Evolutionary conservation across 148 eudicot species (phyloP).

Genomic region (Chenopodium berlandieri): DNA sequence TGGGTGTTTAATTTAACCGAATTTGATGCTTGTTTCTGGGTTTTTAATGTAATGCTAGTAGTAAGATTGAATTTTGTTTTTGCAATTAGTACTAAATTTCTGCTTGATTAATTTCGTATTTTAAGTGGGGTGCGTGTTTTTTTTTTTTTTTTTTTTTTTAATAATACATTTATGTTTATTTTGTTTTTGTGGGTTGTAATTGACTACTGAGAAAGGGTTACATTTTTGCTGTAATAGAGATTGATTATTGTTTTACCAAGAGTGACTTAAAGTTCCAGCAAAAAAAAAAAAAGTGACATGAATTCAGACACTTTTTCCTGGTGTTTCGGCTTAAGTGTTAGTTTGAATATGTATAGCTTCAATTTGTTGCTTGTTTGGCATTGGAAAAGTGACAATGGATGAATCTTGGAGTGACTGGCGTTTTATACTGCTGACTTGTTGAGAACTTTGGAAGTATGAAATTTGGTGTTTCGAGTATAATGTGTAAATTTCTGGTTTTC

Average conservation of each 20-base stretch:
- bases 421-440: background rate
- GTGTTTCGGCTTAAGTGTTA: background rate
- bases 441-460: background rate
- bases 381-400: background rate
- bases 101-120: background rate
- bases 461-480: background rate
- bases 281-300: background rate
- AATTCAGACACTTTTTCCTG: background rate
- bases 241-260: too few species aligned
- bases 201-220: background rate
- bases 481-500: background rate
- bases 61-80: too few species aligned
- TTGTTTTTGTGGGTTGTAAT: background rate
- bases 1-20: background rate
- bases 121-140: too few species aligned
- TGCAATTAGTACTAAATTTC: background rate
- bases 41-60: background rate
- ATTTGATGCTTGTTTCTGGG: slow-evolving; percentile 4
- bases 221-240: background rate
- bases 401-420: background rate
- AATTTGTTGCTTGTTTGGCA: background rate
- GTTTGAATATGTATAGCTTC: background rate
- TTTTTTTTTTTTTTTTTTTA: background rate
- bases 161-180: background rate
- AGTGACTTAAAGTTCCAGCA: too few species aligned